These are phyloP conservation scores for Saksenaea vasiformis DNA, from an alignment of 371 early-diverging fungal species.

Conservation along the genomic window DNA sequence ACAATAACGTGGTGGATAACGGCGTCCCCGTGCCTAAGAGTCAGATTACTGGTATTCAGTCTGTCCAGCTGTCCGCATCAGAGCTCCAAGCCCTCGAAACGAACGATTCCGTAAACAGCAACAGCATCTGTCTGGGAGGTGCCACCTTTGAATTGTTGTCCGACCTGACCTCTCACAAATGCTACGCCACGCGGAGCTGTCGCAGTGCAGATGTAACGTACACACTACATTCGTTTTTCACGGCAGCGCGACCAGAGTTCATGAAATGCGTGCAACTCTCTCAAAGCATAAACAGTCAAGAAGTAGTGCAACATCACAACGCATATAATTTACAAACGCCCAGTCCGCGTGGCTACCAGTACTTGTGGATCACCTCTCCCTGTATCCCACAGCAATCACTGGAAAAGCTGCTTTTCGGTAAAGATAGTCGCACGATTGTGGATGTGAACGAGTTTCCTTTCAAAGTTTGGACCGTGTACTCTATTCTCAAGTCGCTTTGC, in stretches of 20 bases:
- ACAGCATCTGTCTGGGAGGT: background rate
- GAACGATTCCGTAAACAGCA: background rate
- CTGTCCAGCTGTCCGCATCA: background rate
- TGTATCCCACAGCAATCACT: slow-evolving; percentile 15
- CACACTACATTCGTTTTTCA: slow-evolving; percentile 18
- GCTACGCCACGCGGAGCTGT: background rate
- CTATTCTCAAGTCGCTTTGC: slow-evolving; percentile 11
- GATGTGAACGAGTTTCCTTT: slow-evolving; percentile 13
- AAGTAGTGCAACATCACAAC: slow-evolving; percentile 10
- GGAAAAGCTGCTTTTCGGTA: slow-evolving; percentile 7
- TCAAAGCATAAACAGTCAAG: background rate
- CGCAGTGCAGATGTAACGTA: background rate
- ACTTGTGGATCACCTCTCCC: slow-evolving; percentile 20
- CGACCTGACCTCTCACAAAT: background rate
- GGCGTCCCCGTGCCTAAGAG: background rate
- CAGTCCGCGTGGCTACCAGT: slow-evolving; percentile 8
- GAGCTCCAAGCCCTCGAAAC: background rate
- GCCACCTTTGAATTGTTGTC: background rate
- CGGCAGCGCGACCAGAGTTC: background rate
- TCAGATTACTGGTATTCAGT: background rate
- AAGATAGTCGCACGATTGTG: background rate
- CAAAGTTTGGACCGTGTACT: slow-evolving; percentile 14
- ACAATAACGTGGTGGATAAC: background rate
- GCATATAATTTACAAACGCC: slow-evolving; percentile 8
- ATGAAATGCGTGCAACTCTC: background rate